phyloP scores from a whole-genome alignment of 2,329 filamentous ascomycete genomes.

The Didymella exigua region DNA sequence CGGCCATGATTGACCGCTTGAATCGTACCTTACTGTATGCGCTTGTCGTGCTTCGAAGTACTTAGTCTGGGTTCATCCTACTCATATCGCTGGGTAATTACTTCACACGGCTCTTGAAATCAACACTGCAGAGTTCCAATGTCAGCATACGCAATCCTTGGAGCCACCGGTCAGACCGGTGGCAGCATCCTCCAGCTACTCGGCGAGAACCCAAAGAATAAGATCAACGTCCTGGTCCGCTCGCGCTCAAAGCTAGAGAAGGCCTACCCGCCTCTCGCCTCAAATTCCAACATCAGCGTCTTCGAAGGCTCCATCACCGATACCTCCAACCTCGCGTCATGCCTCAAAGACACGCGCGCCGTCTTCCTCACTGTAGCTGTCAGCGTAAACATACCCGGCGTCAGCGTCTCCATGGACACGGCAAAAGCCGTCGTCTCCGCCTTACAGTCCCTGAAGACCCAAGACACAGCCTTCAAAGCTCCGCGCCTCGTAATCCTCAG shows the following conservation, averaged over 20 bases:
- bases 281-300: conserved; percentile 37
- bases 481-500: conserved; percentile 54
- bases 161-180: conserved; percentile 22
- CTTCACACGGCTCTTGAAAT: no score
- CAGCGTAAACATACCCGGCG: conserved; percentile 55
- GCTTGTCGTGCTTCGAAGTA: no score
- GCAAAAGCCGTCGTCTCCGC: conserved; percentile 47
- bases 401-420: conserved; percentile 47
- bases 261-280: neutral
- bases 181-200: conserved; percentile 18
- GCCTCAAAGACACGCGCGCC: conserved; percentile 44
- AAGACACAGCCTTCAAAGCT: conserved; percentile 12
- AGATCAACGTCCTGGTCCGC: conserved; percentile 23
- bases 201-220: neutral
- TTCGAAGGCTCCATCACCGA: conserved; percentile 54
- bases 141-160: conserved; percentile 19
- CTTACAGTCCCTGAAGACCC: conserved; percentile 35
- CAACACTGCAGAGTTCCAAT: neutral
- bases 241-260: conserved; percentile 18
- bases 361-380: conserved; percentile 50
- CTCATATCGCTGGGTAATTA: no score
- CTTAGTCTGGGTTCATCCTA: no score
- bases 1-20: no score
- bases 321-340: conserved; percentile 45
- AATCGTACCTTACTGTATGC: no score